Conservation (phyloP, 1,139 yeast species). For the Williopsis jadinii region DNA sequence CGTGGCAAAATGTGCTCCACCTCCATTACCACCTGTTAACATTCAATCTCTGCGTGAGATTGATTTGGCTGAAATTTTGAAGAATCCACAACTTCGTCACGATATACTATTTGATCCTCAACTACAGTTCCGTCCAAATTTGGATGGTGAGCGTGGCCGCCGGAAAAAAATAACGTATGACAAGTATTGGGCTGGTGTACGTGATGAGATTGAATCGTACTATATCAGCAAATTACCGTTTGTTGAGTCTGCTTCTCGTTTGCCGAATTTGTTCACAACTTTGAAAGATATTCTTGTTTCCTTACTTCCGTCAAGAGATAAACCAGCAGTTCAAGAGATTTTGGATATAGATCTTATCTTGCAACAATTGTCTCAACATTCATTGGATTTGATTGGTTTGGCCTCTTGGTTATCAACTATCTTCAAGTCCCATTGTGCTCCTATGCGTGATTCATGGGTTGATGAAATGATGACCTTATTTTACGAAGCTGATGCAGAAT, state of each 20-base stretch:
- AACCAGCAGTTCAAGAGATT: conserved; percentile 60
- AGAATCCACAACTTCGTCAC: conserved; percentile 89
- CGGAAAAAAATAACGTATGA: conserved; percentile 71
- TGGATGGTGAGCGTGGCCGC: conserved; percentile 85
- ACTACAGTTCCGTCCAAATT: conserved; percentile 83
- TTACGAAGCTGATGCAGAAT: conserved; percentile 48
- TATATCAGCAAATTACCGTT: conserved; percentile 6
- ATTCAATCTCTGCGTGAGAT: conserved; percentile 78
- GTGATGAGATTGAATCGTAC: conserved; percentile 20
- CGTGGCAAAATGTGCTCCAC: conserved; percentile 5
- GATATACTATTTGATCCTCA: conserved; percentile 91
- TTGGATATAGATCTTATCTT: conserved; percentile 72
- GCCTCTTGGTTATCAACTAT: conserved; percentile 66
- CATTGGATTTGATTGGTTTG: conserved; percentile 61
- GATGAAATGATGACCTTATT: conserved; percentile 75
- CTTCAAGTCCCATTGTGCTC: conserved; percentile 85
- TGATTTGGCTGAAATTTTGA: conserved; percentile 81
- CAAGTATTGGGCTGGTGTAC: conserved; percentile 74
- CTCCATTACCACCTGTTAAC: conserved; percentile 69
- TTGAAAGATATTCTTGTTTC: conserved; percentile 70
- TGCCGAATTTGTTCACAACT: conserved; percentile 66
- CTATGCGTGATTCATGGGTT: conserved; percentile 91
- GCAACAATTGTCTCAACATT: conserved; percentile 66
- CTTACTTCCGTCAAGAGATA: conserved; percentile 73
- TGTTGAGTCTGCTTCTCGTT: conserved; percentile 23